phyloP scores from a whole-genome alignment of 2,329 filamentous ascomycete genomes.

The Penicillium fuscoglaucum region DNA sequence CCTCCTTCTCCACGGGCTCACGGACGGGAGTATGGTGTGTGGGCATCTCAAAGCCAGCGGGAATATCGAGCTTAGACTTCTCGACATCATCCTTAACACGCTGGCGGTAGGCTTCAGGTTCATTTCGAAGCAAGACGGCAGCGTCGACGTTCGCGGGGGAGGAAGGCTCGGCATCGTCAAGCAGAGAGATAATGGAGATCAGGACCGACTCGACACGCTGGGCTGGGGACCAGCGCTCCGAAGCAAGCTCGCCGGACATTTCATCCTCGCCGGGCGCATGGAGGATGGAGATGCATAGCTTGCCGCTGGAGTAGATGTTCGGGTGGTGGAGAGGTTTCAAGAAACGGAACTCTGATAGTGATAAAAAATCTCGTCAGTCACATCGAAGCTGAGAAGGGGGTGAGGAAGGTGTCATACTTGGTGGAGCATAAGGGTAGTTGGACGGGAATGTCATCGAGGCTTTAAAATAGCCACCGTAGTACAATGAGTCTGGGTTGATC shows the following conservation, averaged over 20 bases:
- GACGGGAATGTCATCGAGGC: slow-evolving; percentile 82
- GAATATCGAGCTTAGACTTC: slow-evolving; percentile 75
- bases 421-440: slow-evolving; percentile 88
- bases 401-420: slow-evolving; percentile 48
- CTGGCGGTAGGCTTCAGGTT: slow-evolving; percentile 67
- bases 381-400: not conserved
- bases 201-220: slow-evolving; percentile 94
- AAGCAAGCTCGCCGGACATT: slow-evolving; percentile 85
- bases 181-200: slow-evolving; percentile 83
- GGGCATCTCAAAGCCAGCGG: slow-evolving; percentile 77
- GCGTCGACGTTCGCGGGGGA: slow-evolving; percentile 96
- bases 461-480: slow-evolving; percentile 90
- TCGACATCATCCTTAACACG: slow-evolving; percentile 70
- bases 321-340: slow-evolving; percentile 78
- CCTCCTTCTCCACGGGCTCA: slow-evolving; percentile 67
- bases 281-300: slow-evolving; percentile 93
- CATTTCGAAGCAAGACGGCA: slow-evolving; percentile 77
- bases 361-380: slow-evolving; percentile 1
- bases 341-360: slow-evolving; percentile 72
- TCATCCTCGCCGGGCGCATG: slow-evolving; percentile 89
- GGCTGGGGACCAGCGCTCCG: slow-evolving; percentile 90
- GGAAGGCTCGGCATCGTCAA: slow-evolving; percentile 91
- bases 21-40: slow-evolving; percentile 61
- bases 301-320: slow-evolving; percentile 89
- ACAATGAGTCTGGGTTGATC: slow-evolving; percentile 86